These are phyloP conservation scores for Diaporthe citrichinensis DNA, from an alignment of 2,329 filamentous ascomycete species.

Conservation along the genomic window DNA sequence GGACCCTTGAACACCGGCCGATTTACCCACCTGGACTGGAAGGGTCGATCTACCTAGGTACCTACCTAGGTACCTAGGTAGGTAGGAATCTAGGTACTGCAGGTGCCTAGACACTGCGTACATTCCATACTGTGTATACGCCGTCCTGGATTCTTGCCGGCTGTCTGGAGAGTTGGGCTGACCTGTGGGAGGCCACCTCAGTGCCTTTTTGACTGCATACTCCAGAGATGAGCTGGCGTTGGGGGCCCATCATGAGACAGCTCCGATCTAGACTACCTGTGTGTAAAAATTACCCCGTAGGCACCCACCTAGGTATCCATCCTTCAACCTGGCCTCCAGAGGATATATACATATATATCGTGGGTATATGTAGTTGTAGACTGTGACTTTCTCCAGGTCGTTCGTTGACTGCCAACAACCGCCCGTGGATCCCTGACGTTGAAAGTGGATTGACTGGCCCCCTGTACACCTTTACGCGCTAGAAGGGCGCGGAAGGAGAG, in stretches of 20 bases:
- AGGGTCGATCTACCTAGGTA: constrained; percentile 7
- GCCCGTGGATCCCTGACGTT: constrained; percentile 15
- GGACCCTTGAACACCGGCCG: background rate
- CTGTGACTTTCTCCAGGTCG: background rate
- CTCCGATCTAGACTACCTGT: background rate
- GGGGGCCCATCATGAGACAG: background rate
- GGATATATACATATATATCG: background rate
- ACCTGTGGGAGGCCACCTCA: background rate
- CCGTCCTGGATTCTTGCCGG: background rate
- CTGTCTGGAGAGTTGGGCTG: background rate
- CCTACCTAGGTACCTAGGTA: no score
- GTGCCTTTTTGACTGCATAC: background rate
- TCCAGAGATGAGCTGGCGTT: background rate
- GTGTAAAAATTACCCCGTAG: background rate
- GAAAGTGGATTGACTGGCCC: background rate
- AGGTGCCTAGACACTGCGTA: background rate
- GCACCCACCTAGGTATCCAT: background rate
- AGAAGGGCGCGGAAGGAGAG: constrained; percentile 22
- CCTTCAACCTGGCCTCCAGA: background rate
- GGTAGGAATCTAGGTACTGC: background rate
- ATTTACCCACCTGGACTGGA: constrained; percentile 3
- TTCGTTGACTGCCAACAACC: background rate
- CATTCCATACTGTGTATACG: background rate
- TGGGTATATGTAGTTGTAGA: background rate
- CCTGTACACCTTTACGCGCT: background rate